Evolutionary conservation across 1,284 basidiomycete genomes (phyloP).

Genomic region (Heterobasidion irregulare): DNA sequence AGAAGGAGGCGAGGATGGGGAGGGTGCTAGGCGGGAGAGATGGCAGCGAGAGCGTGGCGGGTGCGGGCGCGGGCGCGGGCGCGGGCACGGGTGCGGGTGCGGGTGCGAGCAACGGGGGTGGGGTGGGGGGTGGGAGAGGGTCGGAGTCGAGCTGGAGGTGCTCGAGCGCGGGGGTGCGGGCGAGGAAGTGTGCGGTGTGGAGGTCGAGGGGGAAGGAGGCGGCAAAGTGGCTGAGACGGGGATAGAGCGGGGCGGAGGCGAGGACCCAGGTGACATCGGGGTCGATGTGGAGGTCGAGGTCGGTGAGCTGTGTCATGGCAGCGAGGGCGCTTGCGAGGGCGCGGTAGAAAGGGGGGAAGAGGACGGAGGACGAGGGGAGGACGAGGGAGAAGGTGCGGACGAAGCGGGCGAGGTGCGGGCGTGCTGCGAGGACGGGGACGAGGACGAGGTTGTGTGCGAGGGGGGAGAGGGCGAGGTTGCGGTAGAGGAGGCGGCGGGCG

Average conservation of each 20-base stretch:
- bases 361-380: slow-evolving; percentile 29
- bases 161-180: slow-evolving; percentile 37
- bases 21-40: slow-evolving; percentile 26
- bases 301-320: slow-evolving; percentile 48
- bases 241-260: slow-evolving; percentile 12
- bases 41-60: slow-evolving; percentile 6
- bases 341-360: slow-evolving; percentile 38
- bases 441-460: slow-evolving; percentile 35
- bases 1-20: slow-evolving; percentile 46
- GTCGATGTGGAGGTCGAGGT: slow-evolving; percentile 50
- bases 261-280: slow-evolving; percentile 45
- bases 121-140: slow-evolving; percentile 5
- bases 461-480: slow-evolving; percentile 38
- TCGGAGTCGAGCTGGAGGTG: slow-evolving; percentile 40
- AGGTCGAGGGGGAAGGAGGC: slow-evolving; percentile 51
- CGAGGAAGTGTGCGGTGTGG: slow-evolving; percentile 48
- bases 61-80: too few relatives aligned
- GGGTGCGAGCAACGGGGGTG: slow-evolving; percentile 3
- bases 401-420: slow-evolving; percentile 41
- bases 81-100: too few relatives aligned
- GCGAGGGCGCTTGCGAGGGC: slow-evolving; percentile 42
- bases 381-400: slow-evolving; percentile 54
- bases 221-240: slow-evolving; percentile 43
- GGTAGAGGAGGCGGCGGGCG: slow-evolving; percentile 55
- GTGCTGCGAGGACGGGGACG: slow-evolving; percentile 44